Percentiles rank a stretch among this genome's conserved stretches.
phyloP scores from a whole-genome alignment of 192 early-diverging fungal species.

The Umbelopsis vinacea region DNA sequence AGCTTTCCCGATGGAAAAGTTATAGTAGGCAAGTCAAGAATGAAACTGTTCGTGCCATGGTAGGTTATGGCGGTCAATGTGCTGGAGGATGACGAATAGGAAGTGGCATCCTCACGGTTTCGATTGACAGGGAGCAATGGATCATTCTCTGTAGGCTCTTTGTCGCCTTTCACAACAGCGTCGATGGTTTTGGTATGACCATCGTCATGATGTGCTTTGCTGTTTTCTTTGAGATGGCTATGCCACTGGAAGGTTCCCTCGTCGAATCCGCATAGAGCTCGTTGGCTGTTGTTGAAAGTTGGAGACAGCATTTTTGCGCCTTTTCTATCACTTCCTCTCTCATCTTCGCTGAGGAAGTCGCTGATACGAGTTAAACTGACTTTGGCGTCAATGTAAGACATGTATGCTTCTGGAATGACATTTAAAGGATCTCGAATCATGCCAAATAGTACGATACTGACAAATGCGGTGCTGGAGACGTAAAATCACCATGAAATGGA shows the following conservation, averaged over 20 bases:
- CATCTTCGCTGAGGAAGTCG: slow-evolving; percentile 41
- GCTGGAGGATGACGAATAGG: slow-evolving; percentile 9
- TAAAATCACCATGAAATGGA: not conserved
- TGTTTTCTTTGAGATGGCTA: not conserved
- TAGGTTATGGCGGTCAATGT: slow-evolving; percentile 9
- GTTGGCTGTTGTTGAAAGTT: not conserved
- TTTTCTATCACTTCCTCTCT: slow-evolving; percentile 9
- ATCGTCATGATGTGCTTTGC: not conserved
- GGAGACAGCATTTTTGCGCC: not conserved
- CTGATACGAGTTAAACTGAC: slow-evolving; percentile 62
- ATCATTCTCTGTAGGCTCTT: slow-evolving; percentile 1
- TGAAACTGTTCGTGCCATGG: slow-evolving; percentile 7
- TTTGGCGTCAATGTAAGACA: slow-evolving; percentile 53
- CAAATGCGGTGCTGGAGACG: slow-evolving; percentile 57
- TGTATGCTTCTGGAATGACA: slow-evolving; percentile 62
- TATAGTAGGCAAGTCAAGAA: slow-evolving; percentile 42
- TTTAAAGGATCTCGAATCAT: slow-evolving; percentile 59
- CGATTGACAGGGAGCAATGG: not conserved
- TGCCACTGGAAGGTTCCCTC: slow-evolving; percentile 28
- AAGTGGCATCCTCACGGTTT: not conserved
- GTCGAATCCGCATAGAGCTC: slow-evolving; percentile 22
- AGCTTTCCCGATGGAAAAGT: slow-evolving; percentile 55
- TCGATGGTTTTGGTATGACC: not conserved
- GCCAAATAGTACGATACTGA: slow-evolving; percentile 65
- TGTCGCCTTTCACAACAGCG: not conserved